phyloP scores from a whole-genome alignment of 2,329 filamentous ascomycete species.

The Hyphodiscus sp. region DNA sequence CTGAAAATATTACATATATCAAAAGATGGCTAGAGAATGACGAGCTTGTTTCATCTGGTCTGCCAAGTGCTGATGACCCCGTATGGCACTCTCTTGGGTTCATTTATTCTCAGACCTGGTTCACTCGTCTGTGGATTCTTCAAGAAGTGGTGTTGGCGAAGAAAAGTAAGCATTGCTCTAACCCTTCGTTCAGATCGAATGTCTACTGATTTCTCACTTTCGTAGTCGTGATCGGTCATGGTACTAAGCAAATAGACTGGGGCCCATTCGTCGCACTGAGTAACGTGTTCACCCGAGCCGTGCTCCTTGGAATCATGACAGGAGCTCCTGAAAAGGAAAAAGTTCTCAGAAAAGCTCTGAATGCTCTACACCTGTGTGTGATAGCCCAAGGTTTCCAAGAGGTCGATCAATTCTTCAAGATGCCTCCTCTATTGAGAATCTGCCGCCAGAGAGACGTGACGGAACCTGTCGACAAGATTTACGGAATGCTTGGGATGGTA shows the following conservation, averaged over 20 bases:
- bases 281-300: not conserved
- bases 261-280: not conserved
- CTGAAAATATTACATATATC: not conserved
- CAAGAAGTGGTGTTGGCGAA: slow-evolving; percentile 4
- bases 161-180: not conserved
- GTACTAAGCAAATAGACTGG: not conserved
- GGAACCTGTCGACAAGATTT: slow-evolving; percentile 1
- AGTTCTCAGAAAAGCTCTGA: too few species aligned
- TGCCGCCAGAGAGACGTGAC: not conserved
- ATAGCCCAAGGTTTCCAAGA: not conserved
- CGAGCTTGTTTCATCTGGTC: not conserved
- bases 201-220: too few species aligned
- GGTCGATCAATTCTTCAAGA: not conserved
- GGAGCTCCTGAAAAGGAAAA: not conserved
- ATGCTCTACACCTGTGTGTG: not conserved
- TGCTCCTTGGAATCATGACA: not conserved
- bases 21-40: not conserved
- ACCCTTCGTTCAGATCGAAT: not conserved
- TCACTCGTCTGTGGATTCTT: slow-evolving; percentile 2
- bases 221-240: too few species aligned
- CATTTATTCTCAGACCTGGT: slow-evolving; percentile 1
- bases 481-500: slow-evolving; percentile 1
- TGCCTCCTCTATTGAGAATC: not conserved
- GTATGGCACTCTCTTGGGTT: not conserved
- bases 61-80: not conserved